Evolutionary conservation across 257 asterid genomes (phyloP), one percentile per base, ranked within the genome.

Genomic region (Eucommia ulmoides): DNA sequence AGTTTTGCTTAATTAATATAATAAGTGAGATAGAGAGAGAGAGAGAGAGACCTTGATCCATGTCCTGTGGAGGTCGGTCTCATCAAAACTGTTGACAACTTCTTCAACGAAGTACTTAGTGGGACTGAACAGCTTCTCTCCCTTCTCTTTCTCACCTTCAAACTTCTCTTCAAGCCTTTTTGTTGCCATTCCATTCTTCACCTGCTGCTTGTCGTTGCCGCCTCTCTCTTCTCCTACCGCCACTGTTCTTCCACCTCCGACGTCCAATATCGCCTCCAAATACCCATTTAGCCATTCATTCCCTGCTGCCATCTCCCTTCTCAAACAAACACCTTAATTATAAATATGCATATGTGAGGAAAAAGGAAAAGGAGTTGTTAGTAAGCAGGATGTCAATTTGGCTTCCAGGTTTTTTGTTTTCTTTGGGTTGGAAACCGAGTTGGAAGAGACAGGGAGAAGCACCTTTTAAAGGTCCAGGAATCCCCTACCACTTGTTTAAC

Each of bases 221-320:
- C 12, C 38, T 45, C 38, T 44, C 41, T 33, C 48, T 11, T 41
- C 20, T 17, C 26, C 52, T 20, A 59, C 72, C 26, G 49, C 33
- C 15, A 50, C 63, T 45, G 49, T 60, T 55, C 70, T 26, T 29
- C 51, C 71, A 23, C 41, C 59, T 48, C 78, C 88, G 1, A 63
- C 72, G 17, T 81, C 84, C 73, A 81, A 53, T 44, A 81, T 81
- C 5, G 93, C 93, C 73, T 81, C 88, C 78, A 81, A 62, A 56
- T 78, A 81, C 49, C 88, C 82, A 25, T 81, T 81, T 23, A 78
- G 54, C 88, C 93, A 81, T 42, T 78, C 87, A 19, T 78, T 78
- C 41, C 71, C 78, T 20, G 71, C 82, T 87, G 73, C 12, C 38
- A 1, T 55, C 50, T 45, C 22, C 22, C 24, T 29, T 17, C 26